Evolutionary conservation across 2,329 filamentous ascomycete genomes (phyloP).

Genomic region (Decorospora gaudefroyi): DNA sequence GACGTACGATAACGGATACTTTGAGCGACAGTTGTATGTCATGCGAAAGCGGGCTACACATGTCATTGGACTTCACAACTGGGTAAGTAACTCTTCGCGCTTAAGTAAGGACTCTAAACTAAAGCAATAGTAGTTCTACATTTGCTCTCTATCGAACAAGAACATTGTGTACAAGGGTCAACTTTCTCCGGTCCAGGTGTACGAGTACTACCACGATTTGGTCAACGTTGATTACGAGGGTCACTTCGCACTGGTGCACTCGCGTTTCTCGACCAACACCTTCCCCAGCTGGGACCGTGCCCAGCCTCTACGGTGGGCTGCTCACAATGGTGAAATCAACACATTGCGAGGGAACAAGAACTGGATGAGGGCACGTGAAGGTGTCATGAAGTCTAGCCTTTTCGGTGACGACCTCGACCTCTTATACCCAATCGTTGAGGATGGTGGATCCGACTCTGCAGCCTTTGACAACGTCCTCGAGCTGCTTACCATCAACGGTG

Average conservation of each 20-base stretch:
- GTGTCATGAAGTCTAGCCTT: constrained; percentile 87
- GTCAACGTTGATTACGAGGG: constrained; percentile 97
- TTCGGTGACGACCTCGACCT: constrained; percentile 90
- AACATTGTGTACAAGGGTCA: constrained; percentile 99
- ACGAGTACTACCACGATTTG: constrained; percentile 96
- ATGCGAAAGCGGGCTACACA: constrained; percentile 94
- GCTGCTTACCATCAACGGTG: constrained; percentile 90
- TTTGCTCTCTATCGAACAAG: constrained; percentile 94
- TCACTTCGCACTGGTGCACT: constrained; percentile 95
- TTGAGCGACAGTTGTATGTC: constrained; percentile 92
- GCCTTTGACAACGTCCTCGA: constrained; percentile 97
- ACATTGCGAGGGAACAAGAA: constrained; percentile 98
- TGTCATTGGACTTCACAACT: constrained; percentile 93
- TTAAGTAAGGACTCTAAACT: too few relatives aligned
- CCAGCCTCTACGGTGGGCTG: constrained; percentile 93
- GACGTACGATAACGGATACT: constrained; percentile 79
- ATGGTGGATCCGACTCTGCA: constrained; percentile 94
- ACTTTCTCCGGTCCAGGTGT: constrained; percentile 90
- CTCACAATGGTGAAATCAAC: constrained; percentile 98
- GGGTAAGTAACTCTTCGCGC: too few relatives aligned
- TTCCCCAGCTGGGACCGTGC: constrained; percentile 98
- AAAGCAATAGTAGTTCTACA: too few relatives aligned
- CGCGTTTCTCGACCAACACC: constrained; percentile 96
- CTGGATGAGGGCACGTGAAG: constrained; percentile 98
- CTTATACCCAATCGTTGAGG: constrained; percentile 93